These are phyloP conservation scores for Skeletonema grethae DNA, from an alignment of 108 stramenopile species.

Conservation along the genomic window DNA sequence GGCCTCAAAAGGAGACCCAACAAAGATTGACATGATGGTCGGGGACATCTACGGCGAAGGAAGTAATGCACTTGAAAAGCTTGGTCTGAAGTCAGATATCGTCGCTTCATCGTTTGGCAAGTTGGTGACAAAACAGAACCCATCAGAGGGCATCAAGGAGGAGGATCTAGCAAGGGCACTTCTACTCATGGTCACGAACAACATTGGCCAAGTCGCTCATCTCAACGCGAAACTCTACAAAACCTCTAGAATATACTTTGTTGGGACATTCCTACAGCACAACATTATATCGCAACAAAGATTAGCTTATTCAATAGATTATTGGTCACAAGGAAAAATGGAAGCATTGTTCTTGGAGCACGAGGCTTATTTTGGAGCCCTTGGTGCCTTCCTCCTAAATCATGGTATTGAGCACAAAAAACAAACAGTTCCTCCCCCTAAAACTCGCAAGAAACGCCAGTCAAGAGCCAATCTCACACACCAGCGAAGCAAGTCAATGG, in stretches of 20 bases:
- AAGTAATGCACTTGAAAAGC: conserved; percentile 86
- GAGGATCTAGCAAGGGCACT: conserved; percentile 96
- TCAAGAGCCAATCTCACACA: conserved; percentile 7
- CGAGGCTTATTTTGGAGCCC: conserved; percentile 93
- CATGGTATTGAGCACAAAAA: conserved; percentile 62
- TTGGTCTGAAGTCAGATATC: conserved; percentile 85
- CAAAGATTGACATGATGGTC: conserved; percentile 93
- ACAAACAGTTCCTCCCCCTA: background rate
- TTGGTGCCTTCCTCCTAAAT: conserved; percentile 87
- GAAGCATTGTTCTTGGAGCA: conserved; percentile 97
- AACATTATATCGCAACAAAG: conserved; percentile 90
- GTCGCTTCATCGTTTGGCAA: conserved; percentile 99
- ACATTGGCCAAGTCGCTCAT: conserved; percentile 97
- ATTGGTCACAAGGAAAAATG: conserved; percentile 95
- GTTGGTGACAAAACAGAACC: conserved; percentile 88
- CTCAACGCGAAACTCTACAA: conserved; percentile 91
- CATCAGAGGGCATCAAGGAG: conserved; percentile 78
- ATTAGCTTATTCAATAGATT: conserved; percentile 94
- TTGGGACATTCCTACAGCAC: conserved; percentile 96
- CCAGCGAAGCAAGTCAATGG: conserved; percentile 34
- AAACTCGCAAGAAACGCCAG: conserved; percentile 19
- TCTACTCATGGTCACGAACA: conserved; percentile 97
- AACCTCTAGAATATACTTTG: conserved; percentile 92
- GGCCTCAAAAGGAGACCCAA: conserved; percentile 91
- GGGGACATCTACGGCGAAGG: conserved; percentile 97